Base-by-base conservation (phyloP, 495 filamentous ascomycete species). In the Cercophora newfieldiana region DNA sequence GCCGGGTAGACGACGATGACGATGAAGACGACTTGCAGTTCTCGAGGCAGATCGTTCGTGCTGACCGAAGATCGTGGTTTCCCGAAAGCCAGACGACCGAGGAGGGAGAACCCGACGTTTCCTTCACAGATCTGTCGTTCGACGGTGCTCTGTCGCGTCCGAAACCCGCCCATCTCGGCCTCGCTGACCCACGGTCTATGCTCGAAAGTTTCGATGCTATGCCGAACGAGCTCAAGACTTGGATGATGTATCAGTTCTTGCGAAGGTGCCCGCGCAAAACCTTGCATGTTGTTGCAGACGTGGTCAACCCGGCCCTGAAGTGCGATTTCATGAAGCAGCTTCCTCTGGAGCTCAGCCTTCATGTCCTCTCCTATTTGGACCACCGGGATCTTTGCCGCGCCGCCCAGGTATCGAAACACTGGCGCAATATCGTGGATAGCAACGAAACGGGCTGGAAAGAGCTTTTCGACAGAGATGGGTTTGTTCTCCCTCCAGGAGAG, bases 381-480 rank as follows among this genome's bases (percentile, higher is more conserved):
- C 83, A 89, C 28, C 87, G 90, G 71, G 94, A 93, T 67, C 89
- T 98, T 74, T 98, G 94, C 74, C 89, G 89, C 63, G 93, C 93
- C 10, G 92, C 95, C 2, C 95, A 95, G 68, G 95, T 98, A 6
- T 98, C 94, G 1, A 97, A 91, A 78, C 88, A 89, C 70, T 99
- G 95, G 95, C 88, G 95, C 65, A 85, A 89, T 55, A 88, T 96
- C 18, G 85, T 97, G 60, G 93, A 98, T 70, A 89, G 89, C 8
- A 92, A 98, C 71, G 96, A 99, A 76, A 93, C 89, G 37, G 91
- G 91, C 7, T 99, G 95, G 95, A 97, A 97, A 78, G 91, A 94
- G 63, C 82, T 97, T 0, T 89, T 99, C 66, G 93, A 97, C 64
- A 81, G 81, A 12, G 92, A 97, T 76, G 91, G 91, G 0, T 97